Conservation (phyloP, 257 asterid species). For the Ehretia macrophylla region DNA sequence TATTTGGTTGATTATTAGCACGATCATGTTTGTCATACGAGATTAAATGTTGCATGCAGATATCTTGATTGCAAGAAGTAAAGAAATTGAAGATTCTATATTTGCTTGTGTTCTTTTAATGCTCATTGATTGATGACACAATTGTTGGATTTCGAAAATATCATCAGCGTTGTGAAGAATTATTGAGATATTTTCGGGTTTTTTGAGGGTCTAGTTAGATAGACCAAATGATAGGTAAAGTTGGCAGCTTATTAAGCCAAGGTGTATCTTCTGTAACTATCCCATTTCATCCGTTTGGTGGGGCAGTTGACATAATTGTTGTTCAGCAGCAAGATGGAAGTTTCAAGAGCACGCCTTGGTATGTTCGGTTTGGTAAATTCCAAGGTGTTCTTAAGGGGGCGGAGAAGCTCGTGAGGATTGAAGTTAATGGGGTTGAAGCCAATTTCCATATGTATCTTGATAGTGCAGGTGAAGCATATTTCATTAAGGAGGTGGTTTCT, state of each 20-base stretch:
- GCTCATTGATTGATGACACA: constrained; percentile 2
- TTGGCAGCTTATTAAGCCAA: constrained; percentile 49
- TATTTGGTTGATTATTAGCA: constrained; percentile 15
- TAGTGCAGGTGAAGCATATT: constrained; percentile 72
- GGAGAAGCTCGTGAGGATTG: constrained; percentile 59
- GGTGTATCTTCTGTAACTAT: constrained; percentile 68
- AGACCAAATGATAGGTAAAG: constrained; percentile 61
- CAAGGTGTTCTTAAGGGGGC: constrained; percentile 83
- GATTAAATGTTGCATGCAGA: constrained; percentile 50
- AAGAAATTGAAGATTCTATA: constrained; percentile 9
- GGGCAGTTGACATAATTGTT: constrained; percentile 74
- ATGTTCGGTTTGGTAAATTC: constrained; percentile 69
- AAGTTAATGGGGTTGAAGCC: constrained; percentile 69
- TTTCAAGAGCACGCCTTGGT: constrained; percentile 73
- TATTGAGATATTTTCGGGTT: constrained; percentile 4
- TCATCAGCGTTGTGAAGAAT: constrained; percentile 3
- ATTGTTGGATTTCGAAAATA: constrained; percentile 13
- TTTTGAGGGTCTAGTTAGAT: constrained; percentile 10
- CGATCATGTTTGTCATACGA: constrained; percentile 15
- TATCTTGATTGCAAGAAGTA: constrained; percentile 25
- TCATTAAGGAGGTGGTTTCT: constrained; percentile 42
- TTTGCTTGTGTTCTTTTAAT: neutral
- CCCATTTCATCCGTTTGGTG: constrained; percentile 80
- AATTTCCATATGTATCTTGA: constrained; percentile 67
- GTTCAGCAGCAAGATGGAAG: constrained; percentile 67